Base-by-base conservation (phyloP, 495 filamentous ascomycete species). In the Zalerion maritima region DNA sequence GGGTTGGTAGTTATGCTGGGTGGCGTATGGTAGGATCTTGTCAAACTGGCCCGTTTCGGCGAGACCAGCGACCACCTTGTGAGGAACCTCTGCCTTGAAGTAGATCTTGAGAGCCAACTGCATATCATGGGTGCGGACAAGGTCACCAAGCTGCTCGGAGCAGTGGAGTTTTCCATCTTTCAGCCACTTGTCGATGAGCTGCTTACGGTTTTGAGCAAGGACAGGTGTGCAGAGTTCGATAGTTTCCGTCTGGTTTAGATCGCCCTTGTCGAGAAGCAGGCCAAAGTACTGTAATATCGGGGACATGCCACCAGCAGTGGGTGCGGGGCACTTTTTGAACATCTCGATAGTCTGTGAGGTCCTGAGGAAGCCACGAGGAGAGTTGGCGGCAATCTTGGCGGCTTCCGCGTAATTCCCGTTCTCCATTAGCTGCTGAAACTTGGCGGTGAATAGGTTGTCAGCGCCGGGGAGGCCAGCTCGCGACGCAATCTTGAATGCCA, bases 211-310 rank as follows among this genome's bases (percentile, higher is more conserved):
- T 47, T 99, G 89, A 26, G 76, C 74, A 38, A 99, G 56, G 12
- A 99, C 89, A 21, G 91, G 86, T 27, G 81, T 71, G 6, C 89
- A 86, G 38, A 99, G 71, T 54, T 99, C 89, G 26, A 96, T 62
- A 36, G 85, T 91, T 55, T 99, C 89, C 36, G 87, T 74, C 43
- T 76, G 75, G 57, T 96, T 99, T 16, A 99, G 64, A 4, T 71
- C 67, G 17, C 87, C 85, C 69, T 96, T 93, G 46, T 99, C 89
- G 8, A 99, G 67, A 22, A 99, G 65, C 71, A 94, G 80, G 32
- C 91, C 87, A 39, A 99, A 99, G 60, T 96, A 99, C 48, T 94
- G 87, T 27, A 99, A 69, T 32, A 94, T 93, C 36, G 84, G 71
- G 7, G 87, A 91, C 59, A 96, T 77, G 49, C 86, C 74, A 10